phyloP scores from a whole-genome alignment of 768 basidiomycete species.

The Phanerochaete carnosa region DNA sequence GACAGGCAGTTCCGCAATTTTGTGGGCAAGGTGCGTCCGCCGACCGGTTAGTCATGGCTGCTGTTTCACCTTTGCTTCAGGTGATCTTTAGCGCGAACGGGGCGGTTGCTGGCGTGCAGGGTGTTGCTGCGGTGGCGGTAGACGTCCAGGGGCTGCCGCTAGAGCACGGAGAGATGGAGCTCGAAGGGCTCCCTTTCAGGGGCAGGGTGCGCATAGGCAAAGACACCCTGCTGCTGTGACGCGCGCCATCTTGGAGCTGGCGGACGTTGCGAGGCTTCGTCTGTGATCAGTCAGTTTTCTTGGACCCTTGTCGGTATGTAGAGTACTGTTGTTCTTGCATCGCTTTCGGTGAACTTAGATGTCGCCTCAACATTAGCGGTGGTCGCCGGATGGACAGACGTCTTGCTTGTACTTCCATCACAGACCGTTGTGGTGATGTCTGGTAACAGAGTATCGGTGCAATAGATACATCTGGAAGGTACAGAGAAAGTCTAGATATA shows the following conservation, averaged over 20 bases:
- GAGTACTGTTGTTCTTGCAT: background rate
- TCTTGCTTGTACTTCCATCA: background rate
- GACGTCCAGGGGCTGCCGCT: conserved; percentile 60
- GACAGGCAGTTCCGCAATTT: conserved; percentile 75
- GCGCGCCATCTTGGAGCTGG: background rate
- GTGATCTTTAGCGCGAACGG: conserved; percentile 66
- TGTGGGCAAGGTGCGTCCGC: conserved; percentile 59
- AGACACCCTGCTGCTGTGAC: conserved; percentile 27
- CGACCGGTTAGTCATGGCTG: background rate
- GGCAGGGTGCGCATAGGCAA: conserved; percentile 67
- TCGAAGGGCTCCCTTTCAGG: conserved; percentile 62
- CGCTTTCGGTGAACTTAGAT: background rate
- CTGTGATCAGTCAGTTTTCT: background rate
- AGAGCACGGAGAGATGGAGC: conserved; percentile 47
- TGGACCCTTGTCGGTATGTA: background rate
- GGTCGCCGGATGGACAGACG: background rate
- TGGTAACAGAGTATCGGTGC: background rate
- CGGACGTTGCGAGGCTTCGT: background rate
- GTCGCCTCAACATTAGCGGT: background rate
- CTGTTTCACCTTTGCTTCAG: conserved; percentile 29
- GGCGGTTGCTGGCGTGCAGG: conserved; percentile 66
- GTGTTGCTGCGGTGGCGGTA: conserved; percentile 58
- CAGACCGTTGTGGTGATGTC: background rate
- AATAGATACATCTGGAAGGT: background rate
- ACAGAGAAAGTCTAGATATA: background rate